Evolutionary conservation across 2,329 filamentous ascomycete genomes (phyloP), one percentile per base, ranked within the genome.

Genomic region (Pezicula carpinea): DNA sequence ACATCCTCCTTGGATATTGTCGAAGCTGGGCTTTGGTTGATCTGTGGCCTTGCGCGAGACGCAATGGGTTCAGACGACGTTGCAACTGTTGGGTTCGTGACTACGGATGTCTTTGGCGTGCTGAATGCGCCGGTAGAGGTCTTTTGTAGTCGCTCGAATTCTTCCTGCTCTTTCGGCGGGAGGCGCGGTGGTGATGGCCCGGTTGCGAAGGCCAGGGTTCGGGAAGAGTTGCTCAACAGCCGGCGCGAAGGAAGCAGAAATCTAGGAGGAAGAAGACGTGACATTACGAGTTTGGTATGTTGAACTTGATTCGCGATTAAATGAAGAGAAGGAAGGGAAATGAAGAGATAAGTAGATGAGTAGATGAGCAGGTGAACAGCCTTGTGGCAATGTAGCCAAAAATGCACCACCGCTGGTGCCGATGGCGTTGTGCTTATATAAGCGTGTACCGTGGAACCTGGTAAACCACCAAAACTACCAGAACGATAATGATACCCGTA

Each of bases 91-190:
- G 56, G 42, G 22, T 57, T 51, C 48, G 51, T 21, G 32, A 53
- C 35, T 41, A 63, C 31, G 44, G 62, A 34, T 34, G 48, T 43
- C 44, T 53, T 59, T 17, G 72, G 85, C 59, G 79, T 93, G 71
- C 72, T 93, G 69, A 80, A 96, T 53, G 70, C 93, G 53, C 77
- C 89, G 54, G 81, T 95, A 56, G 73, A 95, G 64, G 76, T 75
- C 57, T 80, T 80, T 64, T 96, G 90, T 4, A 97, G 84, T 35
- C 83, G 78, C 69, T 96, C 91, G 66, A 93, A 96, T 55, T 95
- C 80, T 64, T 90, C 88, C 72, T 96, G 91, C 58, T 96, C 85
- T 66, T 88, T 83, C 59, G 89, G 83, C 6, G 92, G 89, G 10
- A 97, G 87, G 41, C 89, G 87, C 0, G 89, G 91, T 14, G 93